These are phyloP conservation scores for Alternaria infectoria DNA, from an alignment of 2,329 filamentous ascomycete genomes.

Conservation along the genomic window DNA sequence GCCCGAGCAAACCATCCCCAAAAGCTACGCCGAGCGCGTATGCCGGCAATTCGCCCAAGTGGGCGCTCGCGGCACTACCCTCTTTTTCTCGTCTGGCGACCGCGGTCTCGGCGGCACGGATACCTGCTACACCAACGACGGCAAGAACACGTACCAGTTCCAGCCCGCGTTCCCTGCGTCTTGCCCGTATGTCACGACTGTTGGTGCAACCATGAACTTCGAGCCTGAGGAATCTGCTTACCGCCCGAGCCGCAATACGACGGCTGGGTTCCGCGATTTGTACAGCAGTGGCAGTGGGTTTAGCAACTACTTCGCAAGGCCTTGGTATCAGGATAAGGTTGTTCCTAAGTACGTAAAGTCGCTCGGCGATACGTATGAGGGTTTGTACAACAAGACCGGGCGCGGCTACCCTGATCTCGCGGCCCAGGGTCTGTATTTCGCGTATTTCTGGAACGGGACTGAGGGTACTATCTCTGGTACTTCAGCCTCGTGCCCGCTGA, in stretches of 20 bases:
- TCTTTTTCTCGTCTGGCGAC: slow-evolving; percentile 71
- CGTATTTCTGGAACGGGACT: slow-evolving; percentile 51
- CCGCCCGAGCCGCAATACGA: slow-evolving; percentile 32
- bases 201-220: slow-evolving; percentile 65
- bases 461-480: slow-evolving; percentile 57
- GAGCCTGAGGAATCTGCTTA: slow-evolving; percentile 61
- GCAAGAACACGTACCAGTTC: slow-evolving; percentile 61
- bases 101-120: slow-evolving; percentile 60
- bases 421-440: slow-evolving; percentile 61
- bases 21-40: slow-evolving; percentile 65
- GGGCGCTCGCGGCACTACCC: slow-evolving; percentile 69
- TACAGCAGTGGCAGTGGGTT: slow-evolving; percentile 63
- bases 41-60: slow-evolving; percentile 70
- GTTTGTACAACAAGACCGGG: slow-evolving; percentile 61
- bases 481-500: slow-evolving; percentile 63
- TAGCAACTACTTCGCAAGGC: slow-evolving; percentile 56
- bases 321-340: slow-evolving; percentile 55
- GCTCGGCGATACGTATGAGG: slow-evolving; percentile 51
- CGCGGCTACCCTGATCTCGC: slow-evolving; percentile 69
- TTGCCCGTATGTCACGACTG: slow-evolving; percentile 71
- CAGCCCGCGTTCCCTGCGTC: slow-evolving; percentile 68
- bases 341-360: slow-evolving; percentile 54
- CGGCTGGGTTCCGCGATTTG: slow-evolving; percentile 50
- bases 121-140: slow-evolving; percentile 65
- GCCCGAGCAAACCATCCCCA: slow-evolving; percentile 68